Conservation (phyloP, 2,329 filamentous ascomycete species). For the Trichophyton verrucosum region DNA sequence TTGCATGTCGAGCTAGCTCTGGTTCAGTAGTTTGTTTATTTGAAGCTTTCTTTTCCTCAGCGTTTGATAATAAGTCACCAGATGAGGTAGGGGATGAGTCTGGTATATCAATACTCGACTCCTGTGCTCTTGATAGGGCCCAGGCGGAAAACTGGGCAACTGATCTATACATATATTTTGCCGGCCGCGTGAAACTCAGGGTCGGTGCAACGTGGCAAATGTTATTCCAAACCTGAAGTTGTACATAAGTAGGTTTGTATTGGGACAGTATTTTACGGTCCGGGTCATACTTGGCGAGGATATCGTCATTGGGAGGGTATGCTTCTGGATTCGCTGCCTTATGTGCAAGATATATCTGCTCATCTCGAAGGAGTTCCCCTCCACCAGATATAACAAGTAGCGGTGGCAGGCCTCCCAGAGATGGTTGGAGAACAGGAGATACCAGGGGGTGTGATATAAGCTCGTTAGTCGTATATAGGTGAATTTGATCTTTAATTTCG, state of each 20-base stretch:
- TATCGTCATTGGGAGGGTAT: conserved; percentile 56
- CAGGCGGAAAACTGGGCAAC: conserved; percentile 89
- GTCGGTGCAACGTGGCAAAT: conserved; percentile 86
- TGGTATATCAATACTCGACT: conserved; percentile 64
- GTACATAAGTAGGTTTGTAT: conserved; percentile 77
- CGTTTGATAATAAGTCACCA: neutral
- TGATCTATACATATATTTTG: conserved; percentile 89
- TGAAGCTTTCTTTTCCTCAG: neutral
- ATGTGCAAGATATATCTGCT: conserved; percentile 90
- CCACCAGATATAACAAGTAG: conserved; percentile 77
- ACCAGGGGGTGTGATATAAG: conserved; percentile 78
- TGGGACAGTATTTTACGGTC: conserved; percentile 43
- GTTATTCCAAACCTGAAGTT: conserved; percentile 92
- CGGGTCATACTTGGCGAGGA: conserved; percentile 51
- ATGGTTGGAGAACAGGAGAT: conserved; percentile 76
- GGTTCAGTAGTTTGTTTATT: conserved; percentile 4
- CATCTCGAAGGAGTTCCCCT: conserved; percentile 78
- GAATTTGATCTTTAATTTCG: conserved; percentile 79
- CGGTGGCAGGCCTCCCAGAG: conserved; percentile 78
- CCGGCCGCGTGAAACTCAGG: conserved; percentile 88
- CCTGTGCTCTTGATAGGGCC: conserved; percentile 72
- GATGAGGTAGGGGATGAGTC: conserved; percentile 36
- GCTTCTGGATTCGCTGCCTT: conserved; percentile 75
- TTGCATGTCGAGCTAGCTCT: conserved; percentile 18
- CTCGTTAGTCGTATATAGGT: conserved; percentile 75